Percentiles rank a stretch among this genome's conserved stretches.
These are phyloP conservation scores for Neocallimastix lanati DNA, from an alignment of 192 early-diverging fungal species.

Conservation along the genomic window DNA sequence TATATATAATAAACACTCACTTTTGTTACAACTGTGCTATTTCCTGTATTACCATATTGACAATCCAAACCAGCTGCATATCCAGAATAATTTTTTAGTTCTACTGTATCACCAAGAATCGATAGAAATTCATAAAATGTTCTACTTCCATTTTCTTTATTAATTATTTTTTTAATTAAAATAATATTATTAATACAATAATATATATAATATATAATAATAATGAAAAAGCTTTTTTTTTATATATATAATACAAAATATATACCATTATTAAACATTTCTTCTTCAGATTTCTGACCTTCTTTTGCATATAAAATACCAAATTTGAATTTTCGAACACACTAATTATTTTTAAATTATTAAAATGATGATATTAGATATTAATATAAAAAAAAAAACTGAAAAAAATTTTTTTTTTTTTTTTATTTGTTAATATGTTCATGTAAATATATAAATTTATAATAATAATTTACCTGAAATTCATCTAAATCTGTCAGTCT, in stretches of 20 bases:
- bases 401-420: no score
- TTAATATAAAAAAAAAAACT: no score
- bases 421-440: no score
- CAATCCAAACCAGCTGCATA: constrained; percentile 21
- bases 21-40: constrained; percentile 3
- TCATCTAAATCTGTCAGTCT: background rate
- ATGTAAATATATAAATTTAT: no score
- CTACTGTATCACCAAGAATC: constrained; percentile 9
- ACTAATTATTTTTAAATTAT: background rate
- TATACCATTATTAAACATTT: constrained; percentile 22
- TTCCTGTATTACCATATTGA: constrained; percentile 14
- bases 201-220: no score
- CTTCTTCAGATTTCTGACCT: constrained; percentile 20
- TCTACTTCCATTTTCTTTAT: constrained; percentile 11
- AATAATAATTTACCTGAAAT: background rate
- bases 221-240: no score
- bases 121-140: constrained; percentile 14
- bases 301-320: background rate
- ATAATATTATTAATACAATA: background rate
- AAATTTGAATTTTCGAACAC: background rate
- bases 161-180: background rate
- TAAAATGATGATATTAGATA: no score
- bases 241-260: no score
- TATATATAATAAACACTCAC: background rate
- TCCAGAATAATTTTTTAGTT: constrained; percentile 13